Evolutionary conservation across 75 land plant genomes (phyloP).

Genomic region (Sequoiadendron giganteum): DNA sequence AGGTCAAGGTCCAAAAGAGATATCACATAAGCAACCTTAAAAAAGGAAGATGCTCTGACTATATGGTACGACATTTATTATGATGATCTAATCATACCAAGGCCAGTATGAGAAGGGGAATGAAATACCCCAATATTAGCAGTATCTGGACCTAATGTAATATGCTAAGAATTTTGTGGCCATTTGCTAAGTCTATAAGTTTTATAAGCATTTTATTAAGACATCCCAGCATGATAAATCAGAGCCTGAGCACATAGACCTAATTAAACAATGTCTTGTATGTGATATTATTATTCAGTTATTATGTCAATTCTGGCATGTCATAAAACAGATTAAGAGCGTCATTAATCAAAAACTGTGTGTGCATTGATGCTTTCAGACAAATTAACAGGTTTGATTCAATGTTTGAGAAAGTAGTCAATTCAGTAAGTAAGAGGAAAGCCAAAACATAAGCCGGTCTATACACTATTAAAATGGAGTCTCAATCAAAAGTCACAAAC

Average conservation of each 20-base stretch:
- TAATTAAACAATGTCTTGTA: not conserved
- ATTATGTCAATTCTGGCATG: not conserved
- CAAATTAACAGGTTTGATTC: not conserved
- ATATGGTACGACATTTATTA: not conserved
- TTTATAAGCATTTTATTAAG: not conserved
- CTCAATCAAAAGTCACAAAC: not conserved
- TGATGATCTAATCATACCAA: not conserved
- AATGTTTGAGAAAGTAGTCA: not conserved
- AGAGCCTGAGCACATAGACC: not conserved
- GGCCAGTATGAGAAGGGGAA: not conserved
- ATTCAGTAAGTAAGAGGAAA: not conserved
- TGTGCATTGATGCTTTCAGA: not conserved
- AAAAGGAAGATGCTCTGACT: too few relatives aligned
- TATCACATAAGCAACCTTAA: too few relatives aligned
- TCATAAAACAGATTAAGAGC: not conserved
- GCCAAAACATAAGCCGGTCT: not conserved
- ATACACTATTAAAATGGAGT: not conserved
- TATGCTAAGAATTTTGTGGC: not conserved
- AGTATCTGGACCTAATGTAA: not conserved
- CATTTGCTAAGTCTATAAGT: not conserved
- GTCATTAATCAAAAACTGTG: not conserved
- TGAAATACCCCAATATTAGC: not conserved
- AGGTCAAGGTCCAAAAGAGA: too few relatives aligned
- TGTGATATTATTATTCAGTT: not conserved
- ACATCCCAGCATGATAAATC: too few relatives aligned